Conservation (phyloP, 305 asterid species). For the Solanum hybrid region DNA sequence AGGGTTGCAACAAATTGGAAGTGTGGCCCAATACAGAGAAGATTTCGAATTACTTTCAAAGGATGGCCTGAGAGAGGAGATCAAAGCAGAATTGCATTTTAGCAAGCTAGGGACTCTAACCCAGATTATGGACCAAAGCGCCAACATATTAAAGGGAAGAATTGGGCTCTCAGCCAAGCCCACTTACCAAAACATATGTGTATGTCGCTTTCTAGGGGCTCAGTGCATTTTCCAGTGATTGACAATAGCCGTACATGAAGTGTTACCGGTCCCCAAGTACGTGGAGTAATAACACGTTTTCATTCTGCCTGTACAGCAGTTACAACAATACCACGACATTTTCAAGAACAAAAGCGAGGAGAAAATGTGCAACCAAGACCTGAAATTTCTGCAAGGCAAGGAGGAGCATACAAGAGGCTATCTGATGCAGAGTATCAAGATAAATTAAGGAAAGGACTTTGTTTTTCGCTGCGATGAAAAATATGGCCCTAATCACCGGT, state of each 20-base stretch:
- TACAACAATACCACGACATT: neutral
- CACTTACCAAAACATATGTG: neutral
- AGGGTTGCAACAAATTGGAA: neutral
- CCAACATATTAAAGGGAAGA: neutral
- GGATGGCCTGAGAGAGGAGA: neutral
- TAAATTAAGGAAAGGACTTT: neutral
- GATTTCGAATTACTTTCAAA: neutral
- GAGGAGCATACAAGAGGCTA: neutral
- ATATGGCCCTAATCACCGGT: neutral
- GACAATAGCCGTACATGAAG: neutral
- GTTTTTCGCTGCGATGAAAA: neutral
- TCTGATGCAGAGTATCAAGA: neutral
- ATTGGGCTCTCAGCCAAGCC: neutral
- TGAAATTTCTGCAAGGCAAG: neutral
- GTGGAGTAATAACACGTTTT: neutral
- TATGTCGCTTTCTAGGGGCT: neutral
- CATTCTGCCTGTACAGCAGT: neutral
- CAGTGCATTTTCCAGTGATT: neutral
- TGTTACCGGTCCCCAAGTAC: neutral
- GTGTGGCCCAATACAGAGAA: neutral
- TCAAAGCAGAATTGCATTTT: neutral
- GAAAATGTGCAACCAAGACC: neutral
- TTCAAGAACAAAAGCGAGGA: neutral
- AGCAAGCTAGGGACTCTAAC: neutral
- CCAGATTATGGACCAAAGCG: neutral